Evolutionary conservation across 352 stramenopile species (phyloP).

Genomic region (Phytopythium oedochilum): DNA sequence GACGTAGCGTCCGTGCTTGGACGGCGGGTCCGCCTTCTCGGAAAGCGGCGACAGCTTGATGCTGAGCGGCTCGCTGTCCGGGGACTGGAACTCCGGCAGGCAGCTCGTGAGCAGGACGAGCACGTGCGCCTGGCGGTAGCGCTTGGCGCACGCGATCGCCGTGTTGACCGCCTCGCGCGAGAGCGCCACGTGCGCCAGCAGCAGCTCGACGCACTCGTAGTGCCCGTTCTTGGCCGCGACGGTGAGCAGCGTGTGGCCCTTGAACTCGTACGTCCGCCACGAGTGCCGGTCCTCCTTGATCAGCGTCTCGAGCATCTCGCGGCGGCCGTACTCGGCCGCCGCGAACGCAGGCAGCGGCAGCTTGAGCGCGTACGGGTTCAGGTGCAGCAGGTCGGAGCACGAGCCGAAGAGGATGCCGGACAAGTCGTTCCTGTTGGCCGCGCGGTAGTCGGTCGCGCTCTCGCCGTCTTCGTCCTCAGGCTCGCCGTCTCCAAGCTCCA

Average conservation of each 20-base stretch:
- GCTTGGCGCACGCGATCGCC: conserved; percentile 42
- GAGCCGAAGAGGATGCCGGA: conserved; percentile 8
- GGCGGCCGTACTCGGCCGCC: conserved; percentile 47
- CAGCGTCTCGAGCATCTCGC: conserved; percentile 46
- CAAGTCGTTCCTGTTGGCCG: conserved; percentile 10
- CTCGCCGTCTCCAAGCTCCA: background rate
- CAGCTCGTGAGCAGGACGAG: conserved; percentile 68
- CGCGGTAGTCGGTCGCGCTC: conserved; percentile 11
- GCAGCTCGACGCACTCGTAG: conserved; percentile 61
- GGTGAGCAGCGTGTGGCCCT: conserved; percentile 56
- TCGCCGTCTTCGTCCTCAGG: background rate
- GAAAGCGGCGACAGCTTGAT: background rate
- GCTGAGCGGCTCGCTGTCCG: conserved; percentile 6
- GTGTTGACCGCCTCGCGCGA: conserved; percentile 30
- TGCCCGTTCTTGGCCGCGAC: conserved; percentile 61
- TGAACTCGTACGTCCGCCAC: conserved; percentile 47
- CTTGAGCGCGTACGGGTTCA: conserved; percentile 22
- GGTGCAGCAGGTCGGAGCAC: conserved; percentile 10
- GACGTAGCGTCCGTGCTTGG: conserved; percentile 6
- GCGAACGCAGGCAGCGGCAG: conserved; percentile 55
- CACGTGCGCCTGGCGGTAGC: conserved; percentile 56
- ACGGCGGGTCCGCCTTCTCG: conserved; percentile 1
- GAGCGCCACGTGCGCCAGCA: conserved; percentile 31
- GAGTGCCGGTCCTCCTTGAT: conserved; percentile 22
- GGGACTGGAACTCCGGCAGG: conserved; percentile 38